Conservation (phyloP, 768 basidiomycete species). For the Fomitopsis serialis region DNA sequence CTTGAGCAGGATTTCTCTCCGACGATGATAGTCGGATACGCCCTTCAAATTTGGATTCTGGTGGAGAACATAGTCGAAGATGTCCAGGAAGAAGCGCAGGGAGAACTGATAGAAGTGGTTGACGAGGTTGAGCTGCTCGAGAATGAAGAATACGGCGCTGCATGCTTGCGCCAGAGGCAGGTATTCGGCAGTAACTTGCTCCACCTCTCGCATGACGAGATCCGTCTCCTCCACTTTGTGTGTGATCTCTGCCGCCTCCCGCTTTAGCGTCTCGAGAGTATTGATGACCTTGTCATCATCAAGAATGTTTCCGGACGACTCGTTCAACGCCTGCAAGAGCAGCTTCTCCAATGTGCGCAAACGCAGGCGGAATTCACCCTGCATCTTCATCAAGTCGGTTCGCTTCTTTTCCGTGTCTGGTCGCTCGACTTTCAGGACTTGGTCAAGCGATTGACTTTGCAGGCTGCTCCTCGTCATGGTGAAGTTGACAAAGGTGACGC, state of each 20-base stretch:
- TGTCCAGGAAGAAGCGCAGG: slow-evolving; percentile 94
- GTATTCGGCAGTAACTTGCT: slow-evolving; percentile 93
- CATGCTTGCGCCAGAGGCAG: slow-evolving; percentile 92
- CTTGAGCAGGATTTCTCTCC: slow-evolving; percentile 76
- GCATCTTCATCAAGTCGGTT: slow-evolving; percentile 95
- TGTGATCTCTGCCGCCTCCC: slow-evolving; percentile 94
- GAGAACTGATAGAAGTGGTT: slow-evolving; percentile 99
- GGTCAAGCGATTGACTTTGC: slow-evolving; percentile 96
- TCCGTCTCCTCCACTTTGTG: slow-evolving; percentile 96
- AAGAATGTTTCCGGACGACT: slow-evolving; percentile 93
- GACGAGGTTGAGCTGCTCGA: slow-evolving; percentile 90
- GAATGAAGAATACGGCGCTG: slow-evolving; percentile 93
- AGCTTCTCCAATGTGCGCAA: slow-evolving; percentile 90
- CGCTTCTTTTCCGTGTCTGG: slow-evolving; percentile 95
- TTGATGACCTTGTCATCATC: slow-evolving; percentile 99
- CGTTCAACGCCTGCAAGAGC: slow-evolving; percentile 91
- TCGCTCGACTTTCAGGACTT: slow-evolving; percentile 94
- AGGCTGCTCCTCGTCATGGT: slow-evolving; percentile 99
- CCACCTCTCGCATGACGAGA: slow-evolving; percentile 91
- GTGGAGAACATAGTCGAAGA: slow-evolving; percentile 92
- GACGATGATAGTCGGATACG: slow-evolving; percentile 63
- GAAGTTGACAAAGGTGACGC: slow-evolving; percentile 93
- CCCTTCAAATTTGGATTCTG: slow-evolving; percentile 87
- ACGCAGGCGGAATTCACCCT: slow-evolving; percentile 94
- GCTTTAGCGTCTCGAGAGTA: slow-evolving; percentile 91